Evolutionary conservation across 2,329 filamentous ascomycete species (phyloP).

Genomic region (Byssochlamys sp.): DNA sequence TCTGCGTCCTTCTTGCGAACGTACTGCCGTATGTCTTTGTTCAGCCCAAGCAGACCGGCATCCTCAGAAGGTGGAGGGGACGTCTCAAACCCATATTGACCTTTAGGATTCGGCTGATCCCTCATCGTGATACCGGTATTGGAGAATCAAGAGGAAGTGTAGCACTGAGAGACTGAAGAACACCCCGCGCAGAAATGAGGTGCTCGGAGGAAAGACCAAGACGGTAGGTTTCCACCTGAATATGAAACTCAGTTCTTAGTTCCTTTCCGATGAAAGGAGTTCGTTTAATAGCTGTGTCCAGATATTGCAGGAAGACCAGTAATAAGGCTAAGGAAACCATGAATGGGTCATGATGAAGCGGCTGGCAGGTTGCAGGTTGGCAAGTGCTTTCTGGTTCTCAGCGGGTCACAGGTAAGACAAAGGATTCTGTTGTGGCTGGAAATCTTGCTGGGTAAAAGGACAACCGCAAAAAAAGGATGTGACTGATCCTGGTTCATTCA

Average conservation of each 20-base stretch:
- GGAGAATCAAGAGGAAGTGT: neutral
- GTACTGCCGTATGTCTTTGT: constrained; percentile 23
- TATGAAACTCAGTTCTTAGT: too few species aligned
- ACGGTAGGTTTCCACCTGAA: too few species aligned
- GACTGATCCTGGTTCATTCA: neutral
- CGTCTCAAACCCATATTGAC: neutral
- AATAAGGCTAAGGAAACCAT: too few species aligned
- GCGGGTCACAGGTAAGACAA: neutral
- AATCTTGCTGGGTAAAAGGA: neutral
- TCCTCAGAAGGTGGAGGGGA: neutral
- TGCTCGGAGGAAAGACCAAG: neutral
- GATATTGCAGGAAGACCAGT: neutral
- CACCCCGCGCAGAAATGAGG: neutral
- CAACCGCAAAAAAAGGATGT: neutral
- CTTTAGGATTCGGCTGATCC: neutral
- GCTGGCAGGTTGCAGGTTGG: neutral
- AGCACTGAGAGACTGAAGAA: neutral
- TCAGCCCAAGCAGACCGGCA: constrained; percentile 6
- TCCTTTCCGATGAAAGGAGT: too few species aligned
- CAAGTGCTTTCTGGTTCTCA: neutral
- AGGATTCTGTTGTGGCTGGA: neutral
- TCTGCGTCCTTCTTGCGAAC: constrained; percentile 12
- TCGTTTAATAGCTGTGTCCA: too few species aligned
- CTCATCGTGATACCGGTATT: neutral
- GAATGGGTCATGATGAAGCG: neutral